Evolutionary conservation across 2,329 filamentous ascomycete species (phyloP).

Genomic region (Diaporthe australafricana): DNA sequence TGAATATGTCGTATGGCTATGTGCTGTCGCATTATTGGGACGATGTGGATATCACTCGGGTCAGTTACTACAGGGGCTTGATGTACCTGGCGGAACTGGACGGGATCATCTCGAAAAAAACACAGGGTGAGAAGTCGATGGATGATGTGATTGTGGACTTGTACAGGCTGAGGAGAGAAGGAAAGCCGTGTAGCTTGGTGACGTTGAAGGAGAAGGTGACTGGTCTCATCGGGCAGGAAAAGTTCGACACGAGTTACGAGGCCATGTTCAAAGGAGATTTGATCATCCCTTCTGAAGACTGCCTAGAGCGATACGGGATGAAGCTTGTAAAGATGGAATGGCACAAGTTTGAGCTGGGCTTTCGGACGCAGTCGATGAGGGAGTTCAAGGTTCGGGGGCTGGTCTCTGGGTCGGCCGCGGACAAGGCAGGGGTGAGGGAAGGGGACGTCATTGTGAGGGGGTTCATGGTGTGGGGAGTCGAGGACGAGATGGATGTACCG

Average conservation of each 20-base stretch:
- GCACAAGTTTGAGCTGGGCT: constrained; percentile 31
- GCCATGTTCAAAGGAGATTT: constrained; percentile 31
- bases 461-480: constrained; percentile 30
- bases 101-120: constrained; percentile 22
- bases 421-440: constrained; percentile 33
- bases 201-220: constrained; percentile 14
- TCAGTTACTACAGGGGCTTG: constrained; percentile 31
- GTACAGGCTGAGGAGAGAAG: constrained; percentile 29
- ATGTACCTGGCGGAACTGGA: constrained; percentile 34
- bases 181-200: neutral
- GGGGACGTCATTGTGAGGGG: constrained; percentile 32
- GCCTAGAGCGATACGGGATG: constrained; percentile 28
- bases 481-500: constrained; percentile 22
- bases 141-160: constrained; percentile 36
- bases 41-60: constrained; percentile 26
- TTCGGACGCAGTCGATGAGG: constrained; percentile 23
- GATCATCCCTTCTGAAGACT: constrained; percentile 27
- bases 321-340: constrained; percentile 24
- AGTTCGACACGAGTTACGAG: constrained; percentile 14
- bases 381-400: constrained; percentile 23
- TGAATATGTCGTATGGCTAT: constrained; percentile 14
- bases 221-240: constrained; percentile 4
- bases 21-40: constrained; percentile 33
- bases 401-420: constrained; percentile 31
- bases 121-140: constrained; percentile 22